Evolutionary conservation across 1,284 basidiomycete species (phyloP), one percentile per base, ranked within the genome.

Genomic region (Malassezia caprae): DNA sequence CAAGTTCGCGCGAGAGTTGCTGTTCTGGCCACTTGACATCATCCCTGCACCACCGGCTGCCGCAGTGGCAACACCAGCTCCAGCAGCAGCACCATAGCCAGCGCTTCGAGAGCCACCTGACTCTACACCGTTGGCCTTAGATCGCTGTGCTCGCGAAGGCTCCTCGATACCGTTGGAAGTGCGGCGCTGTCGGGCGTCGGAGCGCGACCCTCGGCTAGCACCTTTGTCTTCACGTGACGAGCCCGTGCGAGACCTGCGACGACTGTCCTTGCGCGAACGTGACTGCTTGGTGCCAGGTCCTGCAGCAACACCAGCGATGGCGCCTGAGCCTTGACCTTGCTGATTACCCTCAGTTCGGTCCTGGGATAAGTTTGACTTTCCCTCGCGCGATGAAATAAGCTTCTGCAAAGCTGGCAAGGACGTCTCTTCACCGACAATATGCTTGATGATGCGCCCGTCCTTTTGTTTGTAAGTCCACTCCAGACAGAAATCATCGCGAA

Each of bases 381-480:
- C 58, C 27, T 71, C 67, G 42, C 71, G 65, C 63, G 64, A 60
- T 12, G 51, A 55, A 37, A 72, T 60, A 54, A 66, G 62, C 53
- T 69, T 65, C 47, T 62, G 56, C 28, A 74, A 55, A 5, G 62
- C 58, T 3, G 55, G 51, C 10, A 56, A 58, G 40, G 70, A 65
- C 24, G 54, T 43, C 13, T 61, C 59, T 24, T 62, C 57, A 28
- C 72, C 72, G 27, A 71, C 60, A 12, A 66, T 56, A 51, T 74
- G 72, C 17, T 61, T 62, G 37, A 67, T 56, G 19, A 43, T 45
- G n/a, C 59, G 51, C 26, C 70, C 69, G 32, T 70, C 50, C 55
- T 63, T 66, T 48, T 69, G 69, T 58, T 68, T 60, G 63, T 74
- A 74, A 13, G 61, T 32, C 68, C 68, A 74, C 5, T 61, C 66